Percentiles rank a stretch among this genome's conserved stretches.
phyloP scores from a whole-genome alignment of 116 monocot genomes.

The Phalaenopsis hybrid region DNA sequence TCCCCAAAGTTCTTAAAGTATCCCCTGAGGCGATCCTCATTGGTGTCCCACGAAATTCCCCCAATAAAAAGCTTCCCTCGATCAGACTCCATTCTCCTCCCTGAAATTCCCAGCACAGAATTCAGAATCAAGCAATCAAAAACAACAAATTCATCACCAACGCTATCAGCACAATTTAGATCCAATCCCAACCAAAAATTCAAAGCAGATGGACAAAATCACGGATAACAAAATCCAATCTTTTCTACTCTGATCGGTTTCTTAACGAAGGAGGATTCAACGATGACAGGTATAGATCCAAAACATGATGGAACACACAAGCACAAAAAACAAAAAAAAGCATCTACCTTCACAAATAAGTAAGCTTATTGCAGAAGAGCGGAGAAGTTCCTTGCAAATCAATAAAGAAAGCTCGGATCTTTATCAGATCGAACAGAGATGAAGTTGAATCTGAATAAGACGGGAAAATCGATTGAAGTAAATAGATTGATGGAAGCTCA shows the following conservation, averaged over 20 bases:
- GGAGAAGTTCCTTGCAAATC: constrained; percentile 1
- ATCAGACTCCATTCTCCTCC: constrained; percentile 53
- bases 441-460: not conserved
- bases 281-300: not conserved
- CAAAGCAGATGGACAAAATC: constrained; percentile 3
- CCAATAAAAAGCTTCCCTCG: constrained; percentile 73
- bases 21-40: constrained; percentile 61
- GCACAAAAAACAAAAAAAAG: not conserved
- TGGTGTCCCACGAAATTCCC: constrained; percentile 80
- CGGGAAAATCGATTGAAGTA: not conserved
- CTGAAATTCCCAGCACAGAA: constrained; percentile 3
- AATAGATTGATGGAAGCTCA: constrained; percentile 10
- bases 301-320: not conserved
- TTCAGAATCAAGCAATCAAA: not conserved
- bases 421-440: constrained; percentile 5
- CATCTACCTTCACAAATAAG: not conserved
- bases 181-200: constrained; percentile 10
- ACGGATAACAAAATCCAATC: constrained; percentile 3
- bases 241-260: not conserved
- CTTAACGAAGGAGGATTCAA: not conserved
- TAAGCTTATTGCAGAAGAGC: not conserved
- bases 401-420: constrained; percentile 15
- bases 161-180: not conserved
- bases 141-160: not conserved
- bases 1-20: constrained; percentile 63